phyloP scores from a whole-genome alignment of 1,139 yeast genomes.

The Arxiozyma slooffiae region DNA sequence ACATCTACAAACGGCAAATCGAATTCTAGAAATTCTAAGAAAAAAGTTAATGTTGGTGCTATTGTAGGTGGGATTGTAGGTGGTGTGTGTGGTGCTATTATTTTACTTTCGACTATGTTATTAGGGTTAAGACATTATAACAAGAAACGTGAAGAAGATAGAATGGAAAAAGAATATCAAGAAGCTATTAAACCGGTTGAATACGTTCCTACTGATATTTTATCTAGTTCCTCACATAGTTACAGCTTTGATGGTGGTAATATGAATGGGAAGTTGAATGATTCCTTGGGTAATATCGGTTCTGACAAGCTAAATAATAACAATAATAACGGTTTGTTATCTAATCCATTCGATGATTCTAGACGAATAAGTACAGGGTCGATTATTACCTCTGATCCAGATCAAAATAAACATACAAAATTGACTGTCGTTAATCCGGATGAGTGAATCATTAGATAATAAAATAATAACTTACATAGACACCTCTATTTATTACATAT shows the following conservation, averaged over 20 bases:
- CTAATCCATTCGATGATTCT: conserved; percentile 28
- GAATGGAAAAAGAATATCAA: conserved; percentile 32
- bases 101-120: conserved; percentile 16
- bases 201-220: conserved; percentile 15
- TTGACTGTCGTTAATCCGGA: conserved; percentile 31
- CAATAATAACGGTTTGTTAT: neutral
- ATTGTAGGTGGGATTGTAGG: conserved; percentile 32
- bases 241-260: conserved; percentile 3
- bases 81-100: conserved; percentile 28
- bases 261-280: conserved; percentile 1
- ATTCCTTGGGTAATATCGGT: neutral
- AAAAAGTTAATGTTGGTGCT: conserved; percentile 27
- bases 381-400: conserved; percentile 13
- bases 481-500: neutral
- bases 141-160: conserved; percentile 28
- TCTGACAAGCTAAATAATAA: conserved; percentile 5
- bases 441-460: conserved; percentile 7
- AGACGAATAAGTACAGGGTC: conserved; percentile 28
- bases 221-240: conserved; percentile 13
- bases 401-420: conserved; percentile 15
- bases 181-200: conserved; percentile 32
- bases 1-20: conserved; percentile 6
- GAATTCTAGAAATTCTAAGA: conserved; percentile 7
- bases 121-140: conserved; percentile 24
- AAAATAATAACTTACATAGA: neutral